A percentile compares a stretch with the other conserved stretches of the same genome.
Evolutionary conservation across 257 asterid species (phyloP).

Genomic region (Solanum piurae): DNA sequence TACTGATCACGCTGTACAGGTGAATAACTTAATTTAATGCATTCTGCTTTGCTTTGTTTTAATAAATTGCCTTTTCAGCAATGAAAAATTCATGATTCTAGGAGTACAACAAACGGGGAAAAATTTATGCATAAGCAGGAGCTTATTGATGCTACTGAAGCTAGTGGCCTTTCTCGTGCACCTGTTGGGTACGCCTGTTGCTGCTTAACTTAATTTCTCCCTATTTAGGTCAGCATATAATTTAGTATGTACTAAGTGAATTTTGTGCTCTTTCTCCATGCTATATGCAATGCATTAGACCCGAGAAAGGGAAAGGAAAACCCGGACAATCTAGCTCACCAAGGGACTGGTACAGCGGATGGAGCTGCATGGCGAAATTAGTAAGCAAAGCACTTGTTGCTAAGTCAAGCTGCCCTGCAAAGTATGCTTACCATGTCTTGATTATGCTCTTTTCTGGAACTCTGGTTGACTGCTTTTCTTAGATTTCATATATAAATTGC

Average conservation of each 20-base stretch:
- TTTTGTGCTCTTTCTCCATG: background rate
- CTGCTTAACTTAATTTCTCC: background rate
- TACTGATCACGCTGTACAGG: constrained; percentile 82
- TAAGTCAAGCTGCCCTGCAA: constrained; percentile 94
- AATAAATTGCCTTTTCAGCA: background rate
- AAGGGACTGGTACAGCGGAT: constrained; percentile 91
- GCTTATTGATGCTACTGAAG: constrained; percentile 79
- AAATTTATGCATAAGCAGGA: constrained; percentile 81
- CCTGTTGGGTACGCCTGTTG: constrained; percentile 42
- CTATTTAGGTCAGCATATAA: background rate
- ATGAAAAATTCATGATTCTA: constrained; percentile 7
- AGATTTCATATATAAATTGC: background rate
- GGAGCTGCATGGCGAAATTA: constrained; percentile 90
- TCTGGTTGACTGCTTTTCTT: background rate
- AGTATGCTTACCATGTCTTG: constrained; percentile 36
- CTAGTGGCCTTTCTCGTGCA: constrained; percentile 89
- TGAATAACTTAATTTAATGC: constrained; percentile 1
- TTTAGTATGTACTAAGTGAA: background rate
- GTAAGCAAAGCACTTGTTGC: constrained; percentile 77
- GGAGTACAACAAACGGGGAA: constrained; percentile 48
- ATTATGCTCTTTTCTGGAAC: background rate
- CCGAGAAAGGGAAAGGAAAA: constrained; percentile 78
- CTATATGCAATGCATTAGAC: constrained; percentile 28
- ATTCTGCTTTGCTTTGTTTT: background rate
- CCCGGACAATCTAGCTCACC: constrained; percentile 78